phyloP scores from a whole-genome alignment of 768 basidiomycete genomes.

The Mycena epipterygia region DNA sequence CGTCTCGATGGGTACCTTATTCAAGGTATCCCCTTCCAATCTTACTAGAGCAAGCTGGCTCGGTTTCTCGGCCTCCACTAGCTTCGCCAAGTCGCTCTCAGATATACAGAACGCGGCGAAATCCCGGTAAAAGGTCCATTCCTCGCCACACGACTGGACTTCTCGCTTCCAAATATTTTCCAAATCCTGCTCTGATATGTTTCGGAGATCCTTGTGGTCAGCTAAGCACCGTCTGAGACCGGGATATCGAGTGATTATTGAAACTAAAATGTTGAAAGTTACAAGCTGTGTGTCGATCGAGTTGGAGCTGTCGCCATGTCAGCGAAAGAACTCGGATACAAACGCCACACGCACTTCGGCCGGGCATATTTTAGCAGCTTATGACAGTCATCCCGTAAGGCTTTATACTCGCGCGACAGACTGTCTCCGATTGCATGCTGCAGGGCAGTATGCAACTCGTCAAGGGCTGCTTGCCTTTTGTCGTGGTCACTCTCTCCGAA shows the following conservation, averaged over 20 bases:
- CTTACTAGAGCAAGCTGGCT: background rate
- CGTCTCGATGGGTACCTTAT: conserved; percentile 1
- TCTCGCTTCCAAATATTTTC: background rate
- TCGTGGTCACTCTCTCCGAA: background rate
- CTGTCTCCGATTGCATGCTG: background rate
- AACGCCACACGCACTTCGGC: background rate
- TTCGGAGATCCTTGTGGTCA: background rate
- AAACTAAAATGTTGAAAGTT: background rate
- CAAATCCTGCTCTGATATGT: background rate
- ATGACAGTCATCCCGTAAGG: background rate
- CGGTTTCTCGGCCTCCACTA: background rate
- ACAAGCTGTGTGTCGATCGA: conserved; percentile 11
- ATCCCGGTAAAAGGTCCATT: conserved; percentile 11
- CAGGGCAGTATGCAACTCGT: background rate
- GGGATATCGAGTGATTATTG: conserved; percentile 14
- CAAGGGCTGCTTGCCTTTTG: background rate
- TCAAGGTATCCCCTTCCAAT: background rate
- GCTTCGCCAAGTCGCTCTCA: background rate
- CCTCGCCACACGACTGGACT: background rate
- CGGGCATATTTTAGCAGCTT: background rate
- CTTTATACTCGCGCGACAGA: background rate
- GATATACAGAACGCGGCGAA: conserved; percentile 12
- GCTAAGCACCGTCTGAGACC: background rate
- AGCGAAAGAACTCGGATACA: background rate
- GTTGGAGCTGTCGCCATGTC: background rate